Base-by-base conservation (phyloP, 306 rosid species). In the Sicyos baderoa region DNA sequence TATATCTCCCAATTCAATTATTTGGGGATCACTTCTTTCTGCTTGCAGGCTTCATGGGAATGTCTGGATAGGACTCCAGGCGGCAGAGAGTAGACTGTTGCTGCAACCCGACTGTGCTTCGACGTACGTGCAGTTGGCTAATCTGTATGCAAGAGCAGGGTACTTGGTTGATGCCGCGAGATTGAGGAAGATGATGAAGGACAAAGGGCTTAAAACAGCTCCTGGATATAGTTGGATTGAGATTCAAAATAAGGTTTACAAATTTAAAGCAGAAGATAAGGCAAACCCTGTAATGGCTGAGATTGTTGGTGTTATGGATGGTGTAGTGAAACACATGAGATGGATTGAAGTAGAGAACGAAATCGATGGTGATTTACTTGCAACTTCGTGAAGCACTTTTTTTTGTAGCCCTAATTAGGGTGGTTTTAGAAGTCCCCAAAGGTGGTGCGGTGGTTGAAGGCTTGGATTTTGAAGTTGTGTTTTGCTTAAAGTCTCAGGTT, bases 141-240 rank as follows among this genome's bases (percentile, higher is more conserved):
- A 89, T 72, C 82, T 92, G 75, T 87, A 86, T 73, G 96, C 96
- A 21, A 78, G 89, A 42, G 71, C 83, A 32, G 95, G 91, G 45
- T 64, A 84, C 74, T 85, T 86, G 95, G 80, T 81, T 58, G 73
- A 77, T 37, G 91, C 79, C 0, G 91, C 89, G 1, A 71, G 62
- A 17, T 84, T 84, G 60, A 79, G 96, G 45, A 83, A 82, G 74
- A 45, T 75, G 76, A 86, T 92, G 95, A 92, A 89, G 78, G 87
- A 87, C 53, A 83, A 27, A 69, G 93, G 88, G 37, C 76, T 89
- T 70, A 92, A 77, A 19, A 83, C 86, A 0, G 84, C 78, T 79
- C 85, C 91, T 5, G 96, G 96, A 47, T 82, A 61, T 65, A 87
- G 98, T 74, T 92, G 98, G 95, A 77, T 87, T 79, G 91, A 86